phyloP scores from a whole-genome alignment of 2,329 filamentous ascomycete genomes.

The Talaromyces funiculosus region DNA sequence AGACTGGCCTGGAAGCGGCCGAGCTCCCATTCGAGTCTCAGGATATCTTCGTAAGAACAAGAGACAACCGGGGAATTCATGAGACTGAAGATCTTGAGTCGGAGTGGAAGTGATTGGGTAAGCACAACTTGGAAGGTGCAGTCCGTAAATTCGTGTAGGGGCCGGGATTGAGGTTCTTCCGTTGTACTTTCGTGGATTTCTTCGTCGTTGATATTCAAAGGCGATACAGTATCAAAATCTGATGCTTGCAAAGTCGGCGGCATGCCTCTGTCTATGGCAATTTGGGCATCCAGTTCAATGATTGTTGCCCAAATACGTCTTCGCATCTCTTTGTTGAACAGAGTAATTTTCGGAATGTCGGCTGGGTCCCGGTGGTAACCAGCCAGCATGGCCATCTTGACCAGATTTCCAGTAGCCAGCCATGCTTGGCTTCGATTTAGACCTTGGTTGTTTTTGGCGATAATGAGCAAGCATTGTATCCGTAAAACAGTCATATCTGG shows the following conservation, averaged over 20 bases:
- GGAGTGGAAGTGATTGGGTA: constrained; percentile 20
- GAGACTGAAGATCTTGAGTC: constrained; percentile 28
- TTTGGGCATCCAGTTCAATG: constrained; percentile 53
- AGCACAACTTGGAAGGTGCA: constrained; percentile 25
- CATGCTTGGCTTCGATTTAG: constrained; percentile 50
- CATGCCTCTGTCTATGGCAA: constrained; percentile 52
- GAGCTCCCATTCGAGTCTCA: constrained; percentile 36
- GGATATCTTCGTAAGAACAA: constrained; percentile 37
- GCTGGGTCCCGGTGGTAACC: constrained; percentile 47
- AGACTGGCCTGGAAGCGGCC: constrained; percentile 29
- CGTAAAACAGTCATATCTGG: constrained; percentile 48
- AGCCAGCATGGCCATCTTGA: constrained; percentile 49
- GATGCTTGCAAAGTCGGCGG: constrained; percentile 41
- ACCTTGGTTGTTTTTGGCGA: constrained; percentile 48
- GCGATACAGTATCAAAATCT: constrained; percentile 46
- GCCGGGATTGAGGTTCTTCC: constrained; percentile 26
- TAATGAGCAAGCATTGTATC: constrained; percentile 46
- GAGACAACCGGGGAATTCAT: constrained; percentile 35
- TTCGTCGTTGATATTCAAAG: constrained; percentile 49
- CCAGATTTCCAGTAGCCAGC: constrained; percentile 45
- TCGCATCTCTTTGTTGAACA: constrained; percentile 44
- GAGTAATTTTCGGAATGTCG: constrained; percentile 29
- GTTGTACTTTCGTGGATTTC: constrained; percentile 37
- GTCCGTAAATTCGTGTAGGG: constrained; percentile 30
- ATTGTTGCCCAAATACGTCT: constrained; percentile 55